Evolutionary conservation across 176 grass and related monocot species (phyloP).

Genomic region (Microstegium vimineum): DNA sequence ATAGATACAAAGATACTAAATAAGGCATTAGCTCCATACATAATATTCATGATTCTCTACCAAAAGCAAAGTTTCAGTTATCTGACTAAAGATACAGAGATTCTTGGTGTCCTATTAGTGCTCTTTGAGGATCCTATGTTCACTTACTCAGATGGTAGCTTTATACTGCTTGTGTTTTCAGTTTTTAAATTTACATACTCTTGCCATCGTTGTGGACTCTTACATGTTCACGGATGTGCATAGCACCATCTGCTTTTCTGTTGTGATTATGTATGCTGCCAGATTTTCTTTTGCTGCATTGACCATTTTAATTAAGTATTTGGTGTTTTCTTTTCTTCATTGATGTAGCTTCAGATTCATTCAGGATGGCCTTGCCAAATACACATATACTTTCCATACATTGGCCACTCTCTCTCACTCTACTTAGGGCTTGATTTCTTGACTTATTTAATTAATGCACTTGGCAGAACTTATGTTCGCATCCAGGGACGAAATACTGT

Average conservation of each 20-base stretch:
- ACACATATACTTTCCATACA: constrained; percentile 73
- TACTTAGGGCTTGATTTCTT: background rate
- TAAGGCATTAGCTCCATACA: too few species aligned
- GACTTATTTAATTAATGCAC: background rate
- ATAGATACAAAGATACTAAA: too few species aligned
- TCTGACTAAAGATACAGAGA: too few species aligned
- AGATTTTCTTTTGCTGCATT: background rate
- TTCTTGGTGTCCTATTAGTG: too few species aligned
- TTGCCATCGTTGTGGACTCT: too few species aligned
- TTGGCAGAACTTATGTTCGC: background rate
- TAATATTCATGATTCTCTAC: too few species aligned
- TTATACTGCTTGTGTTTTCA: too few species aligned
- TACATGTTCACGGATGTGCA: constrained; percentile 1
- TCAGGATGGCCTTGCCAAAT: constrained; percentile 90
- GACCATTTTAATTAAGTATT: constrained; percentile 12
- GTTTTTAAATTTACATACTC: too few species aligned
- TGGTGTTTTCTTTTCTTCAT: constrained; percentile 14
- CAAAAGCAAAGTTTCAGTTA: too few species aligned
- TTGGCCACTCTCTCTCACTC: constrained; percentile 60
- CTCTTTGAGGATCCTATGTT: too few species aligned
- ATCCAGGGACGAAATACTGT: background rate
- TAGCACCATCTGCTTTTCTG: background rate
- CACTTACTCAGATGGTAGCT: too few species aligned
- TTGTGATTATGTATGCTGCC: background rate
- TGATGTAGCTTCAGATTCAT: constrained; percentile 73